phyloP scores from a whole-genome alignment of 345 rosid species.

The Moringa oleifera region DNA sequence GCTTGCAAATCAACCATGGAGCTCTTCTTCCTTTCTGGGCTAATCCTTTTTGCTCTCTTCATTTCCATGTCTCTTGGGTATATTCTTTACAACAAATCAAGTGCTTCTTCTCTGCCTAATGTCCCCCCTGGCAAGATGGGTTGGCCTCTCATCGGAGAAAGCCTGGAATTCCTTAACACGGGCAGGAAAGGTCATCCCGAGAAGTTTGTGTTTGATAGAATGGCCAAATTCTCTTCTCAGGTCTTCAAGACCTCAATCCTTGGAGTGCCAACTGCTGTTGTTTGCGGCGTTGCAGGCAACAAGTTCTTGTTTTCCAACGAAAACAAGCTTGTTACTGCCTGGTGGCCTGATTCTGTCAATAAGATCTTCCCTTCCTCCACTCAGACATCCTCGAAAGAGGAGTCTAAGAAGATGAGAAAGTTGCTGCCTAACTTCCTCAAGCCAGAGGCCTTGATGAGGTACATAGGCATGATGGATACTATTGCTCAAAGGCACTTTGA shows the following conservation, averaged over 20 bases:
- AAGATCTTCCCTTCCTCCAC: conserved; percentile 36
- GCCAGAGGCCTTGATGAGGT: conserved; percentile 33
- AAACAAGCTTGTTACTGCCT: conserved; percentile 27
- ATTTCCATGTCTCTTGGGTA: no score
- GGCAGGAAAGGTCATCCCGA: conserved; percentile 37
- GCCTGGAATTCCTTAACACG: conserved; percentile 23
- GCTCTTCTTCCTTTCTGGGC: no score
- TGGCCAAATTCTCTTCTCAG: conserved; percentile 18
- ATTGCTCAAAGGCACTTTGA: conserved; percentile 26
- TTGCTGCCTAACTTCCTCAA: conserved; percentile 31
- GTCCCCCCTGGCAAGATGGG: conserved; percentile 37
- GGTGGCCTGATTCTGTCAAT: conserved; percentile 44
- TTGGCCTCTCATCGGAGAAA: conserved; percentile 33
- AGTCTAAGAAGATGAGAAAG: conserved; percentile 28
- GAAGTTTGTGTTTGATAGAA: conserved; percentile 31
- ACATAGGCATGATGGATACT: conserved; percentile 27
- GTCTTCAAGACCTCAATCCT: conserved; percentile 31
- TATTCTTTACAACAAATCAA: no score
- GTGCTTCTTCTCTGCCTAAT: conserved; percentile 2
- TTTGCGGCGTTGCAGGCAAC: conserved; percentile 34
- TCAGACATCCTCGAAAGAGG: conserved; percentile 24
- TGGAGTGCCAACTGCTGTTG: conserved; percentile 23
- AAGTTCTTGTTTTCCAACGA: conserved; percentile 43
- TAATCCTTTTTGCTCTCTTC: no score
- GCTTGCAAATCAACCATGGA: no score